A percentile compares a stretch with the other conserved stretches of the same genome.
phyloP scores from a whole-genome alignment of 805 yeast genomes.

The Metschnikowia rubicola region DNA sequence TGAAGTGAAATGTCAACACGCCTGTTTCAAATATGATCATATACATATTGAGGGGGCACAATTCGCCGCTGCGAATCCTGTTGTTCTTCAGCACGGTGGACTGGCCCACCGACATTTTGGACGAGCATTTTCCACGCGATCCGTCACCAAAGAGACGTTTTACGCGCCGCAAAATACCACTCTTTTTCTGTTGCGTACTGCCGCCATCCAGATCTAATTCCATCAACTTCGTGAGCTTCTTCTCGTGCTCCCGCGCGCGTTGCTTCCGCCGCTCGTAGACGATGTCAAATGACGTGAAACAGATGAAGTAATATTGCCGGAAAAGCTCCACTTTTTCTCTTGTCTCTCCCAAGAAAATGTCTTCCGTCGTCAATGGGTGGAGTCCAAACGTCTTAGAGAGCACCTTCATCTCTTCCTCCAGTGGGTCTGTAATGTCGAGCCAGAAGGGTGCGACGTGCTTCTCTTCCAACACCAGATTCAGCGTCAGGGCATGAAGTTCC shows the following conservation, averaged over 20 bases:
- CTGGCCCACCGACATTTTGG: conserved; percentile 10
- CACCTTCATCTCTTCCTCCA: conserved; percentile 95
- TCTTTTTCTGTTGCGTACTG: conserved; percentile 6
- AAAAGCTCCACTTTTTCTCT: conserved; percentile 94
- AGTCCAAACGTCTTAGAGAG: conserved; percentile 87
- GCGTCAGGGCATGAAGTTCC: conserved; percentile 1
- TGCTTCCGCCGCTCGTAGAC: conserved; percentile 66
- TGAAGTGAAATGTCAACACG: conserved; percentile 88
- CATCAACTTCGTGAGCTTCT: conserved; percentile 34
- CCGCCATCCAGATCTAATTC: conserved; percentile 21
- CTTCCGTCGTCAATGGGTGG: conserved; percentile 95
- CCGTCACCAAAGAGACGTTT: conserved; percentile 8
- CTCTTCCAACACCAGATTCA: conserved; percentile 12
- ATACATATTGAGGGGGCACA: conserved; percentile 89
- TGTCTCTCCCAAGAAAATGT: conserved; percentile 87
- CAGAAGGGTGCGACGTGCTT: conserved; percentile 47
- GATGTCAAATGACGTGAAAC: conserved; percentile 65
- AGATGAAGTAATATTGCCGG: conserved; percentile 84
- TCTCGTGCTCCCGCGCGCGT: conserved; percentile 45
- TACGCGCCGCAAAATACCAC: conserved; percentile 5
- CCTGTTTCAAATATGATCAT: conserved; percentile 89
- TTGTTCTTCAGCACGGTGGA: conserved; percentile 23
- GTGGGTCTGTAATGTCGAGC: conserved; percentile 89
- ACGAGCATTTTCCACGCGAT: conserved; percentile 7
- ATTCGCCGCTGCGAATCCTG: conserved; percentile 49